These are phyloP conservation scores for Xanthoconium purpureum DNA, from an alignment of 768 basidiomycete genomes.

Conservation along the genomic window DNA sequence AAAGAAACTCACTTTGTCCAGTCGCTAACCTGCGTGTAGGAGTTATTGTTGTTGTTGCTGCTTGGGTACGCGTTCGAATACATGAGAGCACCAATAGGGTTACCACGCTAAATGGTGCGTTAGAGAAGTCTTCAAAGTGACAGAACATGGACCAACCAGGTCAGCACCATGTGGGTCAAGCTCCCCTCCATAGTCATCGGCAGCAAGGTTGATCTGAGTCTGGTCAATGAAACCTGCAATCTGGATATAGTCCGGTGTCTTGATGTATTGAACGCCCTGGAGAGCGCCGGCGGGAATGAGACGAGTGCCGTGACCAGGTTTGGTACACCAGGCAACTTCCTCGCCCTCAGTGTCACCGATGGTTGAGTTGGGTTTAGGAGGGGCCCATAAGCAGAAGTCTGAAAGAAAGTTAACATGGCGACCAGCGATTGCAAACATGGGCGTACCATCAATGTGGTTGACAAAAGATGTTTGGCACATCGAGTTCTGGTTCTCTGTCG, in stretches of 20 bases:
- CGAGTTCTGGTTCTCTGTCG: slow-evolving; percentile 58
- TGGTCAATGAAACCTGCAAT: slow-evolving; percentile 70
- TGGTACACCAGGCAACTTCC: slow-evolving; percentile 78
- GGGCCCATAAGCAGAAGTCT: slow-evolving; percentile 75
- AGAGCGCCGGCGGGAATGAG: slow-evolving; percentile 67
- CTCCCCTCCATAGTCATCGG: slow-evolving; percentile 69
- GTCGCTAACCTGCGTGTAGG: slow-evolving; percentile 54
- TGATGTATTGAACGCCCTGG: slow-evolving; percentile 60
- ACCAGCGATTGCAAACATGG: neutral
- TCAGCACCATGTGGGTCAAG: slow-evolving; percentile 77
- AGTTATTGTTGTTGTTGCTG: slow-evolving; percentile 38
- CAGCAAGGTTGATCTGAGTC: slow-evolving; percentile 48
- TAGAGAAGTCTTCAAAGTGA: slow-evolving; percentile 16
- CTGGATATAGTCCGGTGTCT: slow-evolving; percentile 57
- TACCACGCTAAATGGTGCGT: slow-evolving; percentile 56
- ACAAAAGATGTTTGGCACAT: slow-evolving; percentile 69
- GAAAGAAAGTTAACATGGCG: neutral
- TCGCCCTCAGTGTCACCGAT: slow-evolving; percentile 68
- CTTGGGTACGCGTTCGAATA: slow-evolving; percentile 62
- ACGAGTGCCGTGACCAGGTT: slow-evolving; percentile 66
- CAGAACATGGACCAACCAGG: slow-evolving; percentile 32
- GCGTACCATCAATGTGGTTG: slow-evolving; percentile 49
- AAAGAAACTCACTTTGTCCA: slow-evolving; percentile 61
- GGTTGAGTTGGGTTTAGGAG: slow-evolving; percentile 44
- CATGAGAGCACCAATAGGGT: slow-evolving; percentile 70